Conservation (phyloP, 371 early-diverging fungal genomes). For the Mortierella sp. region DNA sequence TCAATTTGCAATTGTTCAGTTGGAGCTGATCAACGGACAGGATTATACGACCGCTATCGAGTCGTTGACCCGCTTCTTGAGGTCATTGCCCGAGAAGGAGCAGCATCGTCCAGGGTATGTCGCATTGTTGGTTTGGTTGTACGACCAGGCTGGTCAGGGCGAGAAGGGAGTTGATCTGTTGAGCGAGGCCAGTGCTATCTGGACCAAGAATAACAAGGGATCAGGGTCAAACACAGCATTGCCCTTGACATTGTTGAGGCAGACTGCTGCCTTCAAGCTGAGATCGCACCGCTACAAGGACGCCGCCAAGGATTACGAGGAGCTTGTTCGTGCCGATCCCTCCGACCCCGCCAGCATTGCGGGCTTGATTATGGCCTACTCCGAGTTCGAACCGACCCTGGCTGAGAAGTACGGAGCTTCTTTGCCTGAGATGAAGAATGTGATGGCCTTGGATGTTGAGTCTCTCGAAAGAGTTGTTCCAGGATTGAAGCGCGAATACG, state of each 20-base stretch:
- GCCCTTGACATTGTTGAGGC: slow-evolving; percentile 69
- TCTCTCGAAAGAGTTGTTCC: slow-evolving; percentile 71
- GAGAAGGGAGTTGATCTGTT: slow-evolving; percentile 71
- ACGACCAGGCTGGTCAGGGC: slow-evolving; percentile 73
- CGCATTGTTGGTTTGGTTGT: slow-evolving; percentile 79
- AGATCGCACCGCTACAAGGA: slow-evolving; percentile 69
- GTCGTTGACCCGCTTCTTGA: slow-evolving; percentile 65
- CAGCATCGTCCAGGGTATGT: slow-evolving; percentile 75
- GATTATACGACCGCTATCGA: slow-evolving; percentile 67
- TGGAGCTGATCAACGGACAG: slow-evolving; percentile 63
- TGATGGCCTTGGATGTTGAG: slow-evolving; percentile 63
- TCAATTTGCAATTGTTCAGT: slow-evolving; percentile 75
- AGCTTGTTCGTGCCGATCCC: slow-evolving; percentile 78
- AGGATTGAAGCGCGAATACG: slow-evolving; percentile 74
- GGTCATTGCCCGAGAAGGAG: slow-evolving; percentile 42
- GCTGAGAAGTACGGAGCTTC: slow-evolving; percentile 80
- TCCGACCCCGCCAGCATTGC: slow-evolving; percentile 76
- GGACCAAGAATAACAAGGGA: slow-evolving; percentile 59
- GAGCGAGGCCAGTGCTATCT: slow-evolving; percentile 69
- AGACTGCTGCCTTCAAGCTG: slow-evolving; percentile 81
- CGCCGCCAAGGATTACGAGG: slow-evolving; percentile 79
- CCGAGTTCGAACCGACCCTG: slow-evolving; percentile 72
- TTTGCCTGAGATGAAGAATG: slow-evolving; percentile 64
- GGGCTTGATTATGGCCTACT: slow-evolving; percentile 77
- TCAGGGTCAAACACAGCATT: slow-evolving; percentile 11